These are phyloP conservation scores for Verticillium isaacii DNA, from an alignment of 2,329 filamentous ascomycete genomes.

Conservation along the genomic window DNA sequence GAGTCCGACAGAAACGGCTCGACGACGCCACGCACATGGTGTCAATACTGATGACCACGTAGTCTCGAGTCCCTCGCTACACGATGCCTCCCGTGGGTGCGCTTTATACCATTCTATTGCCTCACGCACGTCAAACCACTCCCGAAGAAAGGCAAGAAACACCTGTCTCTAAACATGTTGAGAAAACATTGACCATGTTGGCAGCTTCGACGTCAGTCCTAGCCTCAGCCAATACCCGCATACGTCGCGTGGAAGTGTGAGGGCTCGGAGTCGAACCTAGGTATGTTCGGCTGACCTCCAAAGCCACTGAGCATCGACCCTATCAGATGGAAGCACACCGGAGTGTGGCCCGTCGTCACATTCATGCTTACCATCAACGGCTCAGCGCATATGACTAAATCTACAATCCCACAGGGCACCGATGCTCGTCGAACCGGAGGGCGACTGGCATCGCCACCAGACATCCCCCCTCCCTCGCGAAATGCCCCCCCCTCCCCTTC, in stretches of 20 bases:
- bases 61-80: no score
- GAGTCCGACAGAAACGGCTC: background rate
- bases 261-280: no score
- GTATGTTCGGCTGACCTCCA: background rate
- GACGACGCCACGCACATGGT: background rate
- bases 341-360: background rate
- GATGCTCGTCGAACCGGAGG: background rate
- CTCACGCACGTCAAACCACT: no score
- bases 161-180: background rate
- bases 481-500: background rate
- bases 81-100: no score
- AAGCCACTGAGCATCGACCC: background rate
- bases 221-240: background rate
- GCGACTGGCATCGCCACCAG: background rate
- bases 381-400: background rate
- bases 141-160: no score
- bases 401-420: background rate
- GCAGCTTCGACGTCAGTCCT: background rate
- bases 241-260: no score
- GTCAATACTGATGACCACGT: background rate
- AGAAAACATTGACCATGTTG: background rate
- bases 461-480: background rate
- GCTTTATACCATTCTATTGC: no score
- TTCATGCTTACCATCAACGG: background rate
- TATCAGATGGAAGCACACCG: no score